Evolutionary conservation across 108 stramenopile species (phyloP).

Genomic region (Cyclotella distinguenda): DNA sequence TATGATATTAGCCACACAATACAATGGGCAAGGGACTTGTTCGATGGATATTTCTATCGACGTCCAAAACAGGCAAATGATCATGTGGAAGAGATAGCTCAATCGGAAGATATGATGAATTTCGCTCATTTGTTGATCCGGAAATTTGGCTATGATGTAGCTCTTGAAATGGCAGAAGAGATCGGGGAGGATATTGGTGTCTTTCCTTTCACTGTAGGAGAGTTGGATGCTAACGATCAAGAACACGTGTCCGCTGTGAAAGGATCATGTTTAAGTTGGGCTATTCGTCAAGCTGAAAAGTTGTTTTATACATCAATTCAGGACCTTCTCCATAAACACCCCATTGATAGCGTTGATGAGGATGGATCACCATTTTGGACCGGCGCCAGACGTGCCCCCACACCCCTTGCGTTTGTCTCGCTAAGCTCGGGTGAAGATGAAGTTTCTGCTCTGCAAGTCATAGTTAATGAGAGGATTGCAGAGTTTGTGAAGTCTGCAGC

Average conservation of each 20-base stretch:
- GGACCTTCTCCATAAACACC: slow-evolving; percentile 78
- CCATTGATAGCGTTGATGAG: slow-evolving; percentile 89
- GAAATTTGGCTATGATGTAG: slow-evolving; percentile 69
- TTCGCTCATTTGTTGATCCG: slow-evolving; percentile 49
- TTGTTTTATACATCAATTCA: slow-evolving; percentile 61
- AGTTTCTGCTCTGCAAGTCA: slow-evolving; percentile 49
- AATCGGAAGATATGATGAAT: slow-evolving; percentile 25
- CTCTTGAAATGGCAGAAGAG: slow-evolving; percentile 63
- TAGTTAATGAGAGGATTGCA: slow-evolving; percentile 71
- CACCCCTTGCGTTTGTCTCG: slow-evolving; percentile 43
- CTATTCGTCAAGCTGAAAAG: slow-evolving; percentile 46
- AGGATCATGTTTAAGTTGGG: slow-evolving; percentile 63
- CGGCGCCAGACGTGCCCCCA: slow-evolving; percentile 75
- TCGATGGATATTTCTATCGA: slow-evolving; percentile 78
- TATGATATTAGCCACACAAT: slow-evolving; percentile 89
- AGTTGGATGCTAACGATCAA: slow-evolving; percentile 29
- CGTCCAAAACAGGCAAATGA: slow-evolving; percentile 81
- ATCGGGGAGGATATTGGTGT: slow-evolving; percentile 65
- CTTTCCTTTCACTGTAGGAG: slow-evolving; percentile 26
- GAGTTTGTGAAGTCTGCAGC: slow-evolving; percentile 76
- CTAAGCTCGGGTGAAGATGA: slow-evolving; percentile 38
- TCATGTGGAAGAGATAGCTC: slow-evolving; percentile 42
- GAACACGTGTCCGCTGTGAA: slow-evolving; percentile 40
- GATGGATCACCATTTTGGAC: slow-evolving; percentile 95
- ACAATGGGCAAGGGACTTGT: slow-evolving; percentile 87